phyloP scores from a whole-genome alignment of 768 basidiomycete genomes.

The Hebeloma cylindrosporum region DNA sequence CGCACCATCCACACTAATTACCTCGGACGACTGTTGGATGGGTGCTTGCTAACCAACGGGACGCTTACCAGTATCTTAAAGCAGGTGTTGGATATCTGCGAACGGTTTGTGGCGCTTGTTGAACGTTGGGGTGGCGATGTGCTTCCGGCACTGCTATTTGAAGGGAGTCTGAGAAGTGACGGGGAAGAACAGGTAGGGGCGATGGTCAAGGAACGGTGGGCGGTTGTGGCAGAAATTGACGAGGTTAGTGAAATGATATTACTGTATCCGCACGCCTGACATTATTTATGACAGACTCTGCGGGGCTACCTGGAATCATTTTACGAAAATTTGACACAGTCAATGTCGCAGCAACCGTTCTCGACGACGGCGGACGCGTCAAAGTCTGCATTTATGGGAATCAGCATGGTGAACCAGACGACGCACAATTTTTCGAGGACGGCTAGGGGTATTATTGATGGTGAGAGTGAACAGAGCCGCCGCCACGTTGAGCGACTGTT shows the following conservation, averaged over 20 bases:
- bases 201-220: constrained; percentile 70
- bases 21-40: constrained; percentile 74
- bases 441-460: constrained; percentile 51
- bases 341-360: constrained; percentile 75
- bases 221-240: constrained; percentile 72
- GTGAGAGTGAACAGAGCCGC: constrained; percentile 61
- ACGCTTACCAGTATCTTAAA: constrained; percentile 61
- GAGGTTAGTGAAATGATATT: constrained; percentile 48
- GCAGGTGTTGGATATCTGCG: constrained; percentile 79
- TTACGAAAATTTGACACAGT: constrained; percentile 75
- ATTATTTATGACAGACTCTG: constrained; percentile 51
- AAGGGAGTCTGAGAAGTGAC: constrained; percentile 64
- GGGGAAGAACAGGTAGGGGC: constrained; percentile 62
- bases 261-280: background rate
- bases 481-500: constrained; percentile 82
- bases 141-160: constrained; percentile 78
- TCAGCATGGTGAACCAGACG: constrained; percentile 53
- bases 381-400: constrained; percentile 61
- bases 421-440: constrained; percentile 53
- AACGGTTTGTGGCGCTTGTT: constrained; percentile 82
- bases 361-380: constrained; percentile 64
- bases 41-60: constrained; percentile 73
- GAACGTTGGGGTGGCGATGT: constrained; percentile 94
- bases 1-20: constrained; percentile 81
- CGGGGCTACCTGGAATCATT: constrained; percentile 69